Conservation (phyloP, 2,329 filamentous ascomycete species). For the Aspergillus flavus region DNA sequence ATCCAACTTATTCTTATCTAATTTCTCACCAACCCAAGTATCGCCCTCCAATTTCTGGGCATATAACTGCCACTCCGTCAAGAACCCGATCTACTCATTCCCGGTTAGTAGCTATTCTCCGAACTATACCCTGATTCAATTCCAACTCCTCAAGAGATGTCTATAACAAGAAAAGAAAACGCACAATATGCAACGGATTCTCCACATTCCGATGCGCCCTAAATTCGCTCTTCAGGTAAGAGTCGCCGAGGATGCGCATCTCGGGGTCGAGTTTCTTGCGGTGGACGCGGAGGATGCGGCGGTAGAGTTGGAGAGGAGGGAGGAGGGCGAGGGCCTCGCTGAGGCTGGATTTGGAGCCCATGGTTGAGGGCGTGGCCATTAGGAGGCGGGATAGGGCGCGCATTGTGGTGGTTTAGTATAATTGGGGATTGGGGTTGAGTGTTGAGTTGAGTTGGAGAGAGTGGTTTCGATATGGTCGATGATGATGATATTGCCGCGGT, state of each 20-base stretch:
- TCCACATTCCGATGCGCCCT: conserved; percentile 79
- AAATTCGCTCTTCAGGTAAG: conserved; percentile 93
- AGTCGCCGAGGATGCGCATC: conserved; percentile 80
- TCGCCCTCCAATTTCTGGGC: conserved; percentile 90
- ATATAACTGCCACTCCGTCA: conserved; percentile 96
- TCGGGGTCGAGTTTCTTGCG: conserved; percentile 74
- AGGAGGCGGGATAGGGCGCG: conserved; percentile 38
- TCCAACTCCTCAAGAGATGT: no score
- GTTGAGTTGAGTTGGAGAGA: conserved; percentile 1
- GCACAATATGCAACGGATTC: conserved; percentile 87
- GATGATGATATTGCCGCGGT: neutral
- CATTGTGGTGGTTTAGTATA: conserved; percentile 32
- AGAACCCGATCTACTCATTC: conserved; percentile 77
- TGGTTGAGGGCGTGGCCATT: conserved; percentile 43
- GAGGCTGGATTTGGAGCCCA: conserved; percentile 45
- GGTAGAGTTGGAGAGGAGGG: conserved; percentile 86
- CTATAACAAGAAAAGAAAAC: conserved; percentile 27
- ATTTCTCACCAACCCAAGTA: conserved; percentile 77
- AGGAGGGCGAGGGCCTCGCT: conserved; percentile 67
- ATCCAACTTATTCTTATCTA: conserved; percentile 80
- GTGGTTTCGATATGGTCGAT: neutral
- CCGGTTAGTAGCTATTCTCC: no score
- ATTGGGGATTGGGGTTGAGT: neutral
- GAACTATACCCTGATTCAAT: no score
- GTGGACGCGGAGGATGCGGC: conserved; percentile 83